phyloP scores from a whole-genome alignment of 352 stramenopile species.

The Blastocystis sp. region DNA sequence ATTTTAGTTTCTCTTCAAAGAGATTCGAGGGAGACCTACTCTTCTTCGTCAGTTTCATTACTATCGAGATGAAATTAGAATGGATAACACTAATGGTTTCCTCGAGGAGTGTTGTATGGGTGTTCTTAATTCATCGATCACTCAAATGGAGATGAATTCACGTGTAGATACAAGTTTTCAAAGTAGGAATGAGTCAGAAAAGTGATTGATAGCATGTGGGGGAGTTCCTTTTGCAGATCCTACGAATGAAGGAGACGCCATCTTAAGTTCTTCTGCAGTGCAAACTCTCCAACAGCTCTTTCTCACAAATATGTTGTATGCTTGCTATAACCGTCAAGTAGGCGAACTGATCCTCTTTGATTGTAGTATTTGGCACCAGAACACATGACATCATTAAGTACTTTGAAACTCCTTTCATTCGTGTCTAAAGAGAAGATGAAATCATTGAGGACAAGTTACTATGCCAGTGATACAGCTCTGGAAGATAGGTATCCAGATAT shows the following conservation, averaged over 20 bases:
- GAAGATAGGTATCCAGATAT: too few relatives aligned
- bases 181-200: not conserved
- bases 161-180: not conserved
- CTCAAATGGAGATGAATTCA: not conserved
- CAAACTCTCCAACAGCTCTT: slow-evolving; percentile 18
- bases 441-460: too few relatives aligned
- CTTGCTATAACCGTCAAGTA: not conserved
- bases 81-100: not conserved
- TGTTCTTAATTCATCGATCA: slow-evolving; percentile 12
- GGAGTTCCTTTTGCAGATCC: not conserved
- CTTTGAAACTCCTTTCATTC: not conserved
- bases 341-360: not conserved
- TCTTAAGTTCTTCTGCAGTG: not conserved
- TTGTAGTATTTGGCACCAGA: not conserved
- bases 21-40: not conserved
- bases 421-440: not conserved
- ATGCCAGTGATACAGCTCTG: too few relatives aligned
- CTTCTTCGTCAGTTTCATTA: not conserved
- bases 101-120: not conserved
- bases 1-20: not conserved
- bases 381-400: not conserved
- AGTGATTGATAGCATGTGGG: not conserved
- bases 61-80: not conserved
- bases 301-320: slow-evolving; percentile 11
- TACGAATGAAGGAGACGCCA: not conserved